Conservation (phyloP, 257 asterid species). For the Paraleonurus japonicus region DNA sequence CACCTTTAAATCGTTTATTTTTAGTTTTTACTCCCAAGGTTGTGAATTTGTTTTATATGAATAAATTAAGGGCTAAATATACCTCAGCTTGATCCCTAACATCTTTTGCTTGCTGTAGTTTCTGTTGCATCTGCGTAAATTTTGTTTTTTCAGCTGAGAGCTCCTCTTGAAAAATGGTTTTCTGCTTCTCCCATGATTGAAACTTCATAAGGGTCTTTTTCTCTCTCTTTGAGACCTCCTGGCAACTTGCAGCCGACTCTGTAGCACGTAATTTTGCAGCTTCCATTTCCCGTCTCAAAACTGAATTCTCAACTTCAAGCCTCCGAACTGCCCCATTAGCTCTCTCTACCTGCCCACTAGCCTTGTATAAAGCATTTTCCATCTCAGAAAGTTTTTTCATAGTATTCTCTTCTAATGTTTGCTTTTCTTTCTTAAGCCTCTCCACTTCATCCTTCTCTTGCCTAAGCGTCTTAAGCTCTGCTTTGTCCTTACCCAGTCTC, state of each 20-base stretch:
- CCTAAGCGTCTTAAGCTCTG: slow-evolving; percentile 81
- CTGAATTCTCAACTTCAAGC: slow-evolving; percentile 70
- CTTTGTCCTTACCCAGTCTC: slow-evolving; percentile 83
- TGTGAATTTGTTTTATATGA: slow-evolving; percentile 5
- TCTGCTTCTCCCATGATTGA: slow-evolving; percentile 94
- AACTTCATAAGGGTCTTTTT: slow-evolving; percentile 61
- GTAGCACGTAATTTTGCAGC: slow-evolving; percentile 68
- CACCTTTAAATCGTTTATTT: slow-evolving; percentile 20
- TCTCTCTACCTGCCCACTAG: slow-evolving; percentile 79
- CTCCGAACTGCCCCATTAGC: slow-evolving; percentile 73
- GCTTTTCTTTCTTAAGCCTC: slow-evolving; percentile 85
- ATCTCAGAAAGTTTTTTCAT: slow-evolving; percentile 80
- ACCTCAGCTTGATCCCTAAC: slow-evolving; percentile 73
- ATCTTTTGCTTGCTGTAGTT: slow-evolving; percentile 59
- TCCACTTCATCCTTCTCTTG: slow-evolving; percentile 94
- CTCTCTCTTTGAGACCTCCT: slow-evolving; percentile 77
- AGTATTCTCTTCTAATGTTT: slow-evolving; percentile 66
- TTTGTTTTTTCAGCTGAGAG: slow-evolving; percentile 59
- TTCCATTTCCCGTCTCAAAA: slow-evolving; percentile 77
- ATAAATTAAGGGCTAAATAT: slow-evolving; percentile 29
- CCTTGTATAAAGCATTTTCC: slow-evolving; percentile 82
- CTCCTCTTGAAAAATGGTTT: slow-evolving; percentile 67
- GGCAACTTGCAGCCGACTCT: slow-evolving; percentile 73
- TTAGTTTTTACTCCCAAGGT: slow-evolving; percentile 10
- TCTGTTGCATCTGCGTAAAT: slow-evolving; percentile 48